phyloP scores from a whole-genome alignment of 768 basidiomycete species.

The Roridomyces roridus region DNA sequence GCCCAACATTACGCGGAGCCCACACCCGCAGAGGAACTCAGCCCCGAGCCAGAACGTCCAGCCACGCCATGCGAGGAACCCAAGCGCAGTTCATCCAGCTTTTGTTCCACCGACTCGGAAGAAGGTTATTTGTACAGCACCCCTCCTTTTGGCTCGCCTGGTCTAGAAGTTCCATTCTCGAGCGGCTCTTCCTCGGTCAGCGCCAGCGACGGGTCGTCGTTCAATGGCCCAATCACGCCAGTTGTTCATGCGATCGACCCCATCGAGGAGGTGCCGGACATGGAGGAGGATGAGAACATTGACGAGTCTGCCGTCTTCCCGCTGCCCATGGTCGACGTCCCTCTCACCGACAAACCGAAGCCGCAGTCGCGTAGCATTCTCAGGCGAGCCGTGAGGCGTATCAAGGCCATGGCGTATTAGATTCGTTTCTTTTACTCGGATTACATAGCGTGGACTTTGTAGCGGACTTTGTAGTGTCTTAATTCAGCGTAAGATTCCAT shows the following conservation, averaged over 20 bases:
- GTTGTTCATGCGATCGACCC: constrained; percentile 47
- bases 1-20: constrained; percentile 28
- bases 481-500: no score
- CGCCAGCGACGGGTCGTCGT: constrained; percentile 16
- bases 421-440: background rate
- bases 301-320: constrained; percentile 27
- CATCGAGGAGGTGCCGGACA: constrained; percentile 48
- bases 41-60: constrained; percentile 10
- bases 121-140: constrained; percentile 45
- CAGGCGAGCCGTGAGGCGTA: constrained; percentile 44
- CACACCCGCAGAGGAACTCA: constrained; percentile 3
- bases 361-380: constrained; percentile 29
- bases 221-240: constrained; percentile 49
- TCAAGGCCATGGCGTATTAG: constrained; percentile 35
- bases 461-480: background rate
- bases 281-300: constrained; percentile 44
- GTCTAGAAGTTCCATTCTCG: constrained; percentile 14
- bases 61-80: constrained; percentile 1
- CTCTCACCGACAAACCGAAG: background rate
- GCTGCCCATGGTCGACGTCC: background rate
- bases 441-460: background rate
- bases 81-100: constrained; percentile 17
- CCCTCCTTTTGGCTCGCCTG: constrained; percentile 34
- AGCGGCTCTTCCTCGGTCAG: constrained; percentile 25
- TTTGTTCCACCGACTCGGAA: constrained; percentile 36